phyloP scores from a whole-genome alignment of 2,329 filamentous ascomycete genomes.

The Colletotrichum sublineola region DNA sequence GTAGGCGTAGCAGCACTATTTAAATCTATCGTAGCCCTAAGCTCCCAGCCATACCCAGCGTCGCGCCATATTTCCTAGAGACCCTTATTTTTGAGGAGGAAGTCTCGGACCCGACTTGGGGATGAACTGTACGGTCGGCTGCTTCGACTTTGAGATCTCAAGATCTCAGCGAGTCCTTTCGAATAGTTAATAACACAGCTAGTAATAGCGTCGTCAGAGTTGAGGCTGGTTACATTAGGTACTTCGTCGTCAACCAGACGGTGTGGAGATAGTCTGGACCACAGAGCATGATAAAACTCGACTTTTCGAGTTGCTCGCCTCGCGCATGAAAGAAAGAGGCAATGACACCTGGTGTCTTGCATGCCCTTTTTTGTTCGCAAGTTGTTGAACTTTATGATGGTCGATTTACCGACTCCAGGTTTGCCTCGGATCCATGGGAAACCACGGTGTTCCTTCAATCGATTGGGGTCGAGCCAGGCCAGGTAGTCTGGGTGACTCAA shows the following conservation, averaged over 20 bases:
- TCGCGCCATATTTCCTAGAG: constrained; percentile 51
- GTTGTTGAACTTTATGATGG: constrained; percentile 22
- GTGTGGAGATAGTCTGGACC: constrained; percentile 42
- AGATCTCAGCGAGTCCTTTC: constrained; percentile 64
- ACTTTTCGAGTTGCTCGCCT: constrained; percentile 32
- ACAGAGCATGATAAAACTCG: constrained; percentile 62
- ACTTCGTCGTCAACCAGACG: constrained; percentile 44
- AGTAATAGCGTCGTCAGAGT: constrained; percentile 48
- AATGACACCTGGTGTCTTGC: neutral
- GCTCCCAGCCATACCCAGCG: constrained; percentile 48
- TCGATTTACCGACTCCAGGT: constrained; percentile 5
- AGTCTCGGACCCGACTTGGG: constrained; percentile 66
- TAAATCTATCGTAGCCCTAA: constrained; percentile 58
- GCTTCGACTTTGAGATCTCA: constrained; percentile 53
- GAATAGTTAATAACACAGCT: constrained; percentile 58
- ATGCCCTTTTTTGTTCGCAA: constrained; percentile 16
- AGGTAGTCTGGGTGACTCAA: constrained; percentile 25
- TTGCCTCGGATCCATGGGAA: constrained; percentile 30
- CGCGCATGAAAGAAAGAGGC: constrained; percentile 36
- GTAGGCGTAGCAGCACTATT: constrained; percentile 58
- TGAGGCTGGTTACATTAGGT: constrained; percentile 39
- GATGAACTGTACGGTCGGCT: constrained; percentile 63
- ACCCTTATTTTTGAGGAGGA: constrained; percentile 55
- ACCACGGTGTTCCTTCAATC: neutral
- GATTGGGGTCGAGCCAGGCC: constrained; percentile 31